phyloP scores from a whole-genome alignment of 2,329 filamentous ascomycete species.

The Chrysoporthe deuterocubensis region DNA sequence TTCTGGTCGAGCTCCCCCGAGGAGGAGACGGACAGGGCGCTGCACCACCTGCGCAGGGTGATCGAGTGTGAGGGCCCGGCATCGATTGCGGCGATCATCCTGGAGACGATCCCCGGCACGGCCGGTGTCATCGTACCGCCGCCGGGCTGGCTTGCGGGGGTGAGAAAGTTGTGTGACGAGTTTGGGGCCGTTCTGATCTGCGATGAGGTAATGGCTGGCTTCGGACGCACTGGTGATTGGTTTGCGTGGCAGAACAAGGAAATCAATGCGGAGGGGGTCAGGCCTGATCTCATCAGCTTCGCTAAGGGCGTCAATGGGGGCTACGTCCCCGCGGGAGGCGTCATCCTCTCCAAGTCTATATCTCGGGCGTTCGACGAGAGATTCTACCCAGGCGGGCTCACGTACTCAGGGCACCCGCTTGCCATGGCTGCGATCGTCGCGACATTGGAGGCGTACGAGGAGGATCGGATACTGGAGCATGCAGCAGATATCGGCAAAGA shows the following conservation, averaged over 20 bases:
- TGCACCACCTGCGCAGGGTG: slow-evolving; percentile 27
- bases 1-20: slow-evolving; percentile 27
- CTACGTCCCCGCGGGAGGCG: slow-evolving; percentile 27
- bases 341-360: slow-evolving; percentile 23
- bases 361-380: slow-evolving; percentile 25
- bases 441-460: slow-evolving; percentile 25
- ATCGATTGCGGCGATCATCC: slow-evolving; percentile 21
- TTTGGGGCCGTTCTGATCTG: slow-evolving; percentile 27
- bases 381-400: slow-evolving; percentile 24
- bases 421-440: slow-evolving; percentile 29
- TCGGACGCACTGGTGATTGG: slow-evolving; percentile 26
- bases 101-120: slow-evolving; percentile 25
- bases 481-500: slow-evolving; percentile 25
- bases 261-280: slow-evolving; percentile 22
- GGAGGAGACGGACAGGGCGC: slow-evolving; percentile 24
- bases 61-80: slow-evolving; percentile 26
- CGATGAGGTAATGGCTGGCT: slow-evolving; percentile 29
- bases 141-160: slow-evolving; percentile 22
- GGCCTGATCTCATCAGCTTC: slow-evolving; percentile 25
- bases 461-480: slow-evolving; percentile 22
- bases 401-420: slow-evolving; percentile 28
- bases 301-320: slow-evolving; percentile 29
- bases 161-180: slow-evolving; percentile 26
- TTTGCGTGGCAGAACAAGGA: slow-evolving; percentile 28
- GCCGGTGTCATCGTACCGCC: slow-evolving; percentile 27